Evolutionary conservation across 257 asterid species (phyloP), one percentile per base, ranked within the genome.

Genomic region (Petrea volubilis): DNA sequence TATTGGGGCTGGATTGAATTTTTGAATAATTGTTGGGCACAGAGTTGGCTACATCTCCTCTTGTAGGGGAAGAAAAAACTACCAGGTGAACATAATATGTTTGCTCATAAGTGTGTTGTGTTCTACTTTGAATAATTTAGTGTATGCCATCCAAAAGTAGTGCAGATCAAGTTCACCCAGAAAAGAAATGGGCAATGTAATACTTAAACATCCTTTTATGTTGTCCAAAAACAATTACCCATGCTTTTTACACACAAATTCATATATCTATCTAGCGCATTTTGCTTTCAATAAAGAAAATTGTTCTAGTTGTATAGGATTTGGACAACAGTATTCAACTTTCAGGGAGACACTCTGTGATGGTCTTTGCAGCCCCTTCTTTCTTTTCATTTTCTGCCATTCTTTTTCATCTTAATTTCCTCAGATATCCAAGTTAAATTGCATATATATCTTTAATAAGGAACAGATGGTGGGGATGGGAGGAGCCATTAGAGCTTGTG

Each of bases 261-360:
- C 3, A 6, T 51, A 25, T 6, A 31, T 40, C 6, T 49, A 6
- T 59, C 41, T 31, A 34, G 59, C 18, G 24, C 38, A 36, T 24
- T 71, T 28, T 56, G 55, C 12, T 14, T 34, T 23, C n/a, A 14
- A 27, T 47, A n/a, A 58, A 13, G 18, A 23, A 58, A 44, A 27
- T 51, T 52, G 25, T 66, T 55, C 33, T 10, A 57, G 70, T 38
- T 66, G 40, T 76, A 50, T 33, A 13, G 3, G 20, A 56, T 64
- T 64, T 63, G 62, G 11, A 33, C 14, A 14, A 33, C 14, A 14
- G 27, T 56, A 52, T 49, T 69, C 17, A 27, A 55, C 57, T 38
- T 28, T 59, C 67, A 49, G 29, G 20, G 23, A 55, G 13, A 36
- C 43, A 43, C 63, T 44, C 28, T 55, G 46, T 58, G 17, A 51